Evolutionary conservation across 495 filamentous ascomycete species (phyloP), one percentile per base, ranked within the genome.

Genomic region (Parachaetomium inaequale): DNA sequence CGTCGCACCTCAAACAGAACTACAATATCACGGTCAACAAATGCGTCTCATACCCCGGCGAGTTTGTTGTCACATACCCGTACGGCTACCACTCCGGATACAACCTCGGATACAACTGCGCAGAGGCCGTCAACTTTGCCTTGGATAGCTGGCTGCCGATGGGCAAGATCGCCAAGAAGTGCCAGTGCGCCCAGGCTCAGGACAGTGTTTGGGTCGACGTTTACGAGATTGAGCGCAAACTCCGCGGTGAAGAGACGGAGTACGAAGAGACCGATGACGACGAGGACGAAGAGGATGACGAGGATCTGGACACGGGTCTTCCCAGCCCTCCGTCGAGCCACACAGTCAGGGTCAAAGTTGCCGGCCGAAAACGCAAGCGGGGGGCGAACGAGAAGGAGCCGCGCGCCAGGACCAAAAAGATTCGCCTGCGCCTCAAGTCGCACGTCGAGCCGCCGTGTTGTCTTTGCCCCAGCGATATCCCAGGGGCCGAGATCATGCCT

Each of bases 171-270:
- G 95, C 94, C n/a, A 95, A 96, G 72, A 96, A 93, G 71, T 99
- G 94, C 73, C 83, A 97, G 70, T 99, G 94, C 72, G 90, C 91
- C 67, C 77, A 83, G 63, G 80, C 84, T 25, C 84, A 92, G 50
- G 94, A 99, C 77, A 96, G 92, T 64, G 94, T 99, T 26, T 99
- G 94, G 93, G 92, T 99, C 46, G 92, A 99, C 68, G 91, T 97
- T 15, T 86, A 86, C 40, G 92, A 96, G 64, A 92, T 99, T 63
- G 91, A 98, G 74, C 89, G 95, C 59, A 97, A 94, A 75, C 77
- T 98, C 32, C 83, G 92, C 46, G 95, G 94, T 8, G 94, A 98
- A 72, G 84, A 88, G 29, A 97, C 93, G 0, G 94, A 97, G 56
- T 95, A 90, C 66, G 89, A 91, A 61, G 91, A 93, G 63, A 90